A percentile compares a stretch with the other conserved stretches of the same genome.
These are phyloP conservation scores for Astraeus odoratus DNA, from an alignment of 768 basidiomycete genomes.

Conservation along the genomic window DNA sequence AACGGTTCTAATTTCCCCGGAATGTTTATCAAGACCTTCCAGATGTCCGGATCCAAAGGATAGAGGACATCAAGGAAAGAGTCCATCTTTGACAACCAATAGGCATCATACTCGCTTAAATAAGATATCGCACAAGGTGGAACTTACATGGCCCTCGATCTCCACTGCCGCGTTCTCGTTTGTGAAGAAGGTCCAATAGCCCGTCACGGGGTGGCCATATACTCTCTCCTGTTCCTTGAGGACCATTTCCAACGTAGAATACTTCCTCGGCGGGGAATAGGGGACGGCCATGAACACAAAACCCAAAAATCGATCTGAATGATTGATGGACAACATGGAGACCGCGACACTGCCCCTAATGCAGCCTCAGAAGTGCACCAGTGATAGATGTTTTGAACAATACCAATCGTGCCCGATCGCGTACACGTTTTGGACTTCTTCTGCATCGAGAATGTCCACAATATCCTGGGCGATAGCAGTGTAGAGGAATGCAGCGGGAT, in stretches of 20 bases:
- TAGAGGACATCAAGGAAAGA: conserved; percentile 32
- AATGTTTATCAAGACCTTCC: conserved; percentile 30
- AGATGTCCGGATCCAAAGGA: conserved; percentile 27
- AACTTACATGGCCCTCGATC: conserved; percentile 30
- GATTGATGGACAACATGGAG: conserved; percentile 32
- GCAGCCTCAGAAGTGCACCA: not conserved
- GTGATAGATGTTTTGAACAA: not conserved
- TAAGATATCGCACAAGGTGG: not conserved
- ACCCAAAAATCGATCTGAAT: conserved; percentile 35
- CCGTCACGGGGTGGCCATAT: conserved; percentile 33
- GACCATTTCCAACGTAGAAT: conserved; percentile 21
- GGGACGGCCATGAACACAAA: conserved; percentile 32
- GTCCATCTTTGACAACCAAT: conserved; percentile 25
- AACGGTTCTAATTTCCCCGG: conserved; percentile 30
- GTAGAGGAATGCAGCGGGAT: conserved; percentile 21
- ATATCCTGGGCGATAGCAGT: conserved; percentile 27
- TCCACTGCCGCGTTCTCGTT: conserved; percentile 23
- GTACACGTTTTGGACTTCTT: conserved; percentile 25
- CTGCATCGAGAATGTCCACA: conserved; percentile 33
- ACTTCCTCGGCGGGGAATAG: conserved; percentile 24
- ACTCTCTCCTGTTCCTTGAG: conserved; percentile 19
- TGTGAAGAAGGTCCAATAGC: conserved; percentile 36
- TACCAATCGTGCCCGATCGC: conserved; percentile 39
- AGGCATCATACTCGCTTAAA: not conserved
- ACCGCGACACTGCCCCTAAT: conserved; percentile 30